These are phyloP conservation scores for Colletotrichum siamense DNA, from an alignment of 2,329 filamentous ascomycete species.

Conservation along the genomic window DNA sequence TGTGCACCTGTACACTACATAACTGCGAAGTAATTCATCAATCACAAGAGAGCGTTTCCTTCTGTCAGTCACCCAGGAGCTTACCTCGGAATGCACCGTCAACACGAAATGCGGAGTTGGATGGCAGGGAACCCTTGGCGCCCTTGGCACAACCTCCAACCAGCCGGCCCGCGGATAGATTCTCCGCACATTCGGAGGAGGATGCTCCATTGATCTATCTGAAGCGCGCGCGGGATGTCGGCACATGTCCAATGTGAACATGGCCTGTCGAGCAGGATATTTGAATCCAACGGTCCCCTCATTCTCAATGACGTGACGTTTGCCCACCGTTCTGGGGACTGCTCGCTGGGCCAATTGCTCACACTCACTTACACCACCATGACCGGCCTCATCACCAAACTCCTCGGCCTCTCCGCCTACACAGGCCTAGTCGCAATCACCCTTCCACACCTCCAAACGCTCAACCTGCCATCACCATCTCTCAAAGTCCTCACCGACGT, in stretches of 20 bases:
- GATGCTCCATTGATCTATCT: conserved; percentile 19
- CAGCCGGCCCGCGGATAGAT: background rate
- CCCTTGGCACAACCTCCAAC: background rate
- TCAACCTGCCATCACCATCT: background rate
- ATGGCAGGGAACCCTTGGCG: background rate
- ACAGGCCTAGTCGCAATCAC: conserved; percentile 15
- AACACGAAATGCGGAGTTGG: background rate
- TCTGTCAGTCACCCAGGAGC: background rate
- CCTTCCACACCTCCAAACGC: background rate
- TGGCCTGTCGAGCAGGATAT: background rate
- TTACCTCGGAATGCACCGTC: background rate
- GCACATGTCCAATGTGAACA: background rate
- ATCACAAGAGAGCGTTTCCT: background rate
- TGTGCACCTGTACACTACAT: background rate
- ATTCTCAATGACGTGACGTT: background rate
- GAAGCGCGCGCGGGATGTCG: background rate
- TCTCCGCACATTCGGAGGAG: conserved; percentile 17
- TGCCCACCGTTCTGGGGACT: too few relatives aligned
- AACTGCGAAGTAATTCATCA: background rate
- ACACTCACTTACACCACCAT: background rate
- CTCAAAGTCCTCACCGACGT: background rate
- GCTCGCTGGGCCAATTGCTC: background rate
- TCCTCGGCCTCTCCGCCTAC: conserved; percentile 10
- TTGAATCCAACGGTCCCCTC: background rate
- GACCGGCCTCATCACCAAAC: background rate